phyloP scores from a whole-genome alignment of 169 alveolate genomes.

The Pseudocohnilembus persalinus region DNA sequence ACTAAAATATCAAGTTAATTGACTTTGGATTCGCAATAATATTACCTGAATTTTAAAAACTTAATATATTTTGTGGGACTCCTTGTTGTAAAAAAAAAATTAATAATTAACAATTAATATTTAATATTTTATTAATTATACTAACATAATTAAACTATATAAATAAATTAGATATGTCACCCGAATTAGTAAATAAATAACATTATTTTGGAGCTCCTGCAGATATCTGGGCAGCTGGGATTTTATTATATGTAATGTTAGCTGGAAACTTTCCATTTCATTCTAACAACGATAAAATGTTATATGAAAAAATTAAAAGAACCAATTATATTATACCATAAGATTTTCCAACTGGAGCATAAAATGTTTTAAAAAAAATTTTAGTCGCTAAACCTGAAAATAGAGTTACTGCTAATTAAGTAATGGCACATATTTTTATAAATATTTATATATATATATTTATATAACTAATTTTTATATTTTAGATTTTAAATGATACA shows the following conservation, averaged over 20 bases:
- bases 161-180: conserved; percentile 51
- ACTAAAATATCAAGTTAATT: conserved; percentile 54
- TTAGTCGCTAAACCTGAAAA: neutral
- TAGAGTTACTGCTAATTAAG: neutral
- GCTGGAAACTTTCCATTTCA: conserved; percentile 71
- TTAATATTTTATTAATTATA: neutral
- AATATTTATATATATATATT: no score
- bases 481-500: neutral
- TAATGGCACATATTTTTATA: no score
- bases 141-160: neutral
- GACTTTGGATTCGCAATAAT: conserved; percentile 71
- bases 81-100: conserved; percentile 29
- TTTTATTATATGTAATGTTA: conserved; percentile 60
- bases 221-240: conserved; percentile 79
- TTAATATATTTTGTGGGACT: conserved; percentile 62
- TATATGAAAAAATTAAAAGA: neutral
- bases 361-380: neutral
- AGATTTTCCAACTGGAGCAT: neutral
- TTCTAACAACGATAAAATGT: neutral
- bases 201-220: conserved; percentile 51
- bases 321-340: neutral
- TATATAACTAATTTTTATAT: no score
- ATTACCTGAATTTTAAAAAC: conserved; percentile 36
- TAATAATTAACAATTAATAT: no score
- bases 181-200: conserved; percentile 61